Conservation (phyloP, 2,329 filamentous ascomycete species). For the Xylariaceae sp. region DNA sequence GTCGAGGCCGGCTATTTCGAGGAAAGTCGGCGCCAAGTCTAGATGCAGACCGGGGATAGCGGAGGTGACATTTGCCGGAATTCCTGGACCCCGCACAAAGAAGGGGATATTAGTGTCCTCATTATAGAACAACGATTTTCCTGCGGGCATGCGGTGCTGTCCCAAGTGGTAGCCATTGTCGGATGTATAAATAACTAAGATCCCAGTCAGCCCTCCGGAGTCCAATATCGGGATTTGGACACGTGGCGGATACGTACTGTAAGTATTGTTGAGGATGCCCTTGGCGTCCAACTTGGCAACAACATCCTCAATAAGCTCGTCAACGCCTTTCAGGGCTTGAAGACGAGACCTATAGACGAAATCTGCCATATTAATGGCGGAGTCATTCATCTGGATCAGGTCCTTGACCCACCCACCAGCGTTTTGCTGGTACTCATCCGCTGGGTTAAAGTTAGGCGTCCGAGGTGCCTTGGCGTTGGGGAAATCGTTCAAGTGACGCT, state of each 20-base stretch:
- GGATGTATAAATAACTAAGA: slow-evolving; percentile 8
- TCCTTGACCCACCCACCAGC: slow-evolving; percentile 8
- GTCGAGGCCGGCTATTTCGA: slow-evolving; percentile 8
- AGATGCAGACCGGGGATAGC: slow-evolving; percentile 7
- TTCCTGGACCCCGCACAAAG: slow-evolving; percentile 10
- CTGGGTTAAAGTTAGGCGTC: slow-evolving; percentile 8
- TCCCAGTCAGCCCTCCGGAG: background rate
- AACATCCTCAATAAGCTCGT: slow-evolving; percentile 31
- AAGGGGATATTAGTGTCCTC: slow-evolving; percentile 11
- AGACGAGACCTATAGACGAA: slow-evolving; percentile 11
- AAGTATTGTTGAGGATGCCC: slow-evolving; percentile 10
- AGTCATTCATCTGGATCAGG: slow-evolving; percentile 3
- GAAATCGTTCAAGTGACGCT: slow-evolving; percentile 8
- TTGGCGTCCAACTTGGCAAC: slow-evolving; percentile 23
- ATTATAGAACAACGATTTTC: slow-evolving; percentile 9
- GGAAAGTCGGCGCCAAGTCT: slow-evolving; percentile 12
- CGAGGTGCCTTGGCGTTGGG: slow-evolving; percentile 6
- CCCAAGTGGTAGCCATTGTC: slow-evolving; percentile 14
- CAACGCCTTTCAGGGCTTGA: slow-evolving; percentile 24
- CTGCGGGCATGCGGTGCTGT: slow-evolving; percentile 7
- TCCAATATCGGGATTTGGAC: too few species aligned
- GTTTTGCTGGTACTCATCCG: slow-evolving; percentile 7
- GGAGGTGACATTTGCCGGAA: slow-evolving; percentile 8
- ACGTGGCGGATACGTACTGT: too few species aligned
- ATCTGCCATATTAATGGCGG: slow-evolving; percentile 4